Base-by-base conservation (phyloP, 106 monocot genomes). In the Hemerocallis citrina region DNA sequence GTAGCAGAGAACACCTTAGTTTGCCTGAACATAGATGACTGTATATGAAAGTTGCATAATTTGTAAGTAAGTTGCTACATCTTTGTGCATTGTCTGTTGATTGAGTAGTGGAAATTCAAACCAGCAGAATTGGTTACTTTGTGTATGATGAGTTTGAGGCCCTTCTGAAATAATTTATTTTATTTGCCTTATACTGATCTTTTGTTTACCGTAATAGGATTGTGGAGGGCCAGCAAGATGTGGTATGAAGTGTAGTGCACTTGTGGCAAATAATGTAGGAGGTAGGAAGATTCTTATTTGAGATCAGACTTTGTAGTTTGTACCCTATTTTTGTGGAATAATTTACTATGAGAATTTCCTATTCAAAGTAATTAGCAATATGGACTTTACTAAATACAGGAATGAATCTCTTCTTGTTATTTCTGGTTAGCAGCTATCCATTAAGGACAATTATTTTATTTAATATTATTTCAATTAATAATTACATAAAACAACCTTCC, bases 181-280 rank as follows among this genome's bases (percentile, higher is more conserved):
- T 47, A 47, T 52, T 4, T 52, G 54, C 30, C 28, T 36, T 38
- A 29, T 55, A 39, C 39, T 50, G 31, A 55, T 59, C 24, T 33
- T 67, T 40, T 52, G 9, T 46, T 40, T 70, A 27, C 17, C 55
- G 9, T 74, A 60, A 69, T 49, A 92, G 92, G 81, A 72, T 21
- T 92, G 92, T 77, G 92, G 92, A 52, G 88, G 92, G 46, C 71
- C 84, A 47, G 74, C 51, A 64, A 44, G 58, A 29, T 92, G 92
- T 73, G 92, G 92, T 45, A 81, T 61, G 61, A 55, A 57, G 47
- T 92, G 92, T 54, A 92, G 79, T 76, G 92, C 84, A 59, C 79
- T 92, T 23, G 80, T 84, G 17, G 78, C 75, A 39, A 74, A 84
- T 20, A 67, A 76, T 25, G 41, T 71, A 47, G 78, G 75, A 75